A percentile compares a stretch with the other conserved stretches of the same genome.
phyloP scores from a whole-genome alignment of 768 basidiomycete species.

The Mrakia frigida region DNA sequence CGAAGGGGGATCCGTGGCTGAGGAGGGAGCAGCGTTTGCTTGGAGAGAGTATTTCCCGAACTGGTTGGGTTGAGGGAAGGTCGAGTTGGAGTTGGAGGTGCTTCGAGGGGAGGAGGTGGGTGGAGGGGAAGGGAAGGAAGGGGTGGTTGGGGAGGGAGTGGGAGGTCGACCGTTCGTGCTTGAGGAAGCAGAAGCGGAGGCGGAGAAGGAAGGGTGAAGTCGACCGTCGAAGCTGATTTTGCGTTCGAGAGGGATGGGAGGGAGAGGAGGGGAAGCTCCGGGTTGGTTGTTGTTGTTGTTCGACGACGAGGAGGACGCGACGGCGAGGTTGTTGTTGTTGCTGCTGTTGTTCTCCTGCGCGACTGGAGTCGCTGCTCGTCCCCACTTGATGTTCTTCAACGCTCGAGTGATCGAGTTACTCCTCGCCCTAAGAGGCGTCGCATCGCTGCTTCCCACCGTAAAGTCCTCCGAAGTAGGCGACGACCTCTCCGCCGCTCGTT shows the following conservation, averaged over 20 bases:
- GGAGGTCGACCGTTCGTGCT: neutral
- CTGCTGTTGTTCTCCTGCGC: neutral
- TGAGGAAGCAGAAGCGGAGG: neutral
- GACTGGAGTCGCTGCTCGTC: neutral
- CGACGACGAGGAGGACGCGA: neutral
- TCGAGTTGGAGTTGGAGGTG: neutral
- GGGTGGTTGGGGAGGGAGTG: neutral
- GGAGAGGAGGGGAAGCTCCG: neutral
- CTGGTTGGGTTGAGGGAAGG: neutral
- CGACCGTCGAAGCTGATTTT: conserved; percentile 3
- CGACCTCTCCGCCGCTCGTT: neutral
- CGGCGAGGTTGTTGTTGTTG: neutral
- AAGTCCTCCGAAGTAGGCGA: neutral
- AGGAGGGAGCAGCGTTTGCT: neutral
- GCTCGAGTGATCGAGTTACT: conserved; percentile 10
- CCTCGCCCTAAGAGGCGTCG: conserved; percentile 6
- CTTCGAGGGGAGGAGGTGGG: neutral
- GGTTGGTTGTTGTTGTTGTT: too few species aligned
- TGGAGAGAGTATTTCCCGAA: conserved; percentile 8
- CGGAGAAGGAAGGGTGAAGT: conserved; percentile 10
- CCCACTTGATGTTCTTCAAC: conserved; percentile 12
- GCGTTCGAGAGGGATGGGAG: neutral
- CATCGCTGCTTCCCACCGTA: neutral
- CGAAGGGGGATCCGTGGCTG: neutral
- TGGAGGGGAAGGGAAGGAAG: neutral